These are phyloP conservation scores for Capronia coronata DNA, from an alignment of 2,329 filamentous ascomycete species.

Conservation along the genomic window DNA sequence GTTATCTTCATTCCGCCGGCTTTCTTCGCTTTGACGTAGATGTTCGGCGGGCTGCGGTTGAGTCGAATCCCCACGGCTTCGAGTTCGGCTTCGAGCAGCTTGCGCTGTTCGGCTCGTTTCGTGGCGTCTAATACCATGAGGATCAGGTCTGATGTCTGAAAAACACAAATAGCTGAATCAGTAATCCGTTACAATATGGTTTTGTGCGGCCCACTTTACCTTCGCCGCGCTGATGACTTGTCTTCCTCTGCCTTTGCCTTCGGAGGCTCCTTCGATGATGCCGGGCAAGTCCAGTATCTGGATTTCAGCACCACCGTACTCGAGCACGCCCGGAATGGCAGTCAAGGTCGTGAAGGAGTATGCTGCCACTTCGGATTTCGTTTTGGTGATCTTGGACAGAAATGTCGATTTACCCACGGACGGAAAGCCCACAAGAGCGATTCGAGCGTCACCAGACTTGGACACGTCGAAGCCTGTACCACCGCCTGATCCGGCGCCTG, in stretches of 20 bases:
- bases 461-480: constrained; percentile 84
- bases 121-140: constrained; percentile 96
- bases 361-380: constrained; percentile 87
- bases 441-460: constrained; percentile 93
- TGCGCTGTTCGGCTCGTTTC: constrained; percentile 88
- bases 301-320: constrained; percentile 96
- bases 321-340: constrained; percentile 91
- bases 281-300: constrained; percentile 95
- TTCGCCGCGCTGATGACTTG: constrained; percentile 98
- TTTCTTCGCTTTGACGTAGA: constrained; percentile 93
- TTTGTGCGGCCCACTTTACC: too few relatives aligned
- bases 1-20: constrained; percentile 98
- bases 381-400: constrained; percentile 97
- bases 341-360: constrained; percentile 98
- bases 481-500: constrained; percentile 68
- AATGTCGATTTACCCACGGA: constrained; percentile 99
- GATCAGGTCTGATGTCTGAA: constrained; percentile 61
- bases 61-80: constrained; percentile 92
- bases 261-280: constrained; percentile 94
- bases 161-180: not conserved
- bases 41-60: constrained; percentile 90
- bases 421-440: constrained; percentile 95
- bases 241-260: constrained; percentile 89
- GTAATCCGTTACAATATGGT: too few relatives aligned
- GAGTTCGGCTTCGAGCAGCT: constrained; percentile 81